Evolutionary conservation across 2,329 filamentous ascomycete species (phyloP).

Genomic region (Beauveria brongniartii): DNA sequence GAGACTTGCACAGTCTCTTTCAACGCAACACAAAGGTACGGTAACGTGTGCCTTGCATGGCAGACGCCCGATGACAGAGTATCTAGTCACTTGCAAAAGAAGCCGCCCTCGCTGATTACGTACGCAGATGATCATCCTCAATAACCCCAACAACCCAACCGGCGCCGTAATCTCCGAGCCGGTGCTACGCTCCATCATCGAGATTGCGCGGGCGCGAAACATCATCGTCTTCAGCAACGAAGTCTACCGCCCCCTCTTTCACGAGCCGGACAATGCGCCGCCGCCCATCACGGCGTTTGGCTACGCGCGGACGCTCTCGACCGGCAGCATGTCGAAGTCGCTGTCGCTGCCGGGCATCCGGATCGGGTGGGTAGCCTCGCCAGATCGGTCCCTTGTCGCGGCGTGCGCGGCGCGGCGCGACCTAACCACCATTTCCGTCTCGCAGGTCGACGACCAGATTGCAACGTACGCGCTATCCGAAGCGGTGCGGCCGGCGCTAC

Average conservation of each 20-base stretch:
- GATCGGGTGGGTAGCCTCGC: slow-evolving; percentile 73
- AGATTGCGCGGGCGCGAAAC: slow-evolving; percentile 51
- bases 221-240: slow-evolving; percentile 70
- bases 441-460: slow-evolving; percentile 61
- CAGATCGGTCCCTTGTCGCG: slow-evolving; percentile 53
- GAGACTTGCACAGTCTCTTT: slow-evolving; percentile 57
- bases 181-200: slow-evolving; percentile 52
- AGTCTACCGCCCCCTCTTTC: slow-evolving; percentile 78
- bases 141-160: slow-evolving; percentile 80
- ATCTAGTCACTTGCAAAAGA: slow-evolving; percentile 17
- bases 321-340: slow-evolving; percentile 77
- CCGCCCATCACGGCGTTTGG: slow-evolving; percentile 64
- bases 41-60: slow-evolving; percentile 24
- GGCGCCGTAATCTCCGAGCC: slow-evolving; percentile 59
- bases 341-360: slow-evolving; percentile 77
- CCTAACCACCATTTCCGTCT: slow-evolving; percentile 73
- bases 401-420: slow-evolving; percentile 58
- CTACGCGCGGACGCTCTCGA: slow-evolving; percentile 63
- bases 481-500: slow-evolving; percentile 30
- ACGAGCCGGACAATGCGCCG: slow-evolving; percentile 44
- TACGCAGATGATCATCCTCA: slow-evolving; percentile 39
- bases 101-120: neutral
- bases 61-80: neutral
- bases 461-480: slow-evolving; percentile 64
- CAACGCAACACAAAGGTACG: slow-evolving; percentile 60